Base-by-base conservation (phyloP, 495 filamentous ascomycete genomes). In the Neurospora sp. region DNA sequence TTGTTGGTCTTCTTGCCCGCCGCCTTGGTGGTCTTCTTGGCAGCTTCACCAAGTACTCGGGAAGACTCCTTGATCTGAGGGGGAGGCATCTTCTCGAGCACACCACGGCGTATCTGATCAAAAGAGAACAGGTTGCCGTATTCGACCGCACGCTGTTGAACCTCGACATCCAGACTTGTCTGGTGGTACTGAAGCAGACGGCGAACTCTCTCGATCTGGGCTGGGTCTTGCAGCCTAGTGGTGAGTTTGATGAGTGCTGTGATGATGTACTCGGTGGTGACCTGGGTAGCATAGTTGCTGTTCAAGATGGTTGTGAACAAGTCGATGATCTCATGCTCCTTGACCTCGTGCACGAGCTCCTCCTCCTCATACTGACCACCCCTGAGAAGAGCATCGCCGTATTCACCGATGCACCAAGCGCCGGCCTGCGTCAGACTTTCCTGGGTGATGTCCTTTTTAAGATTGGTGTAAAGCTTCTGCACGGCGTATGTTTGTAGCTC, bases 391-490 rank as follows among this genome's bases (percentile, higher is more conserved):
- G 92, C 88, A 80, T 98, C 96, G 41, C 94, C 94, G 80, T 94
- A 99, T 85, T 99, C 96, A 75, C 96, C 96, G 82, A 99, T 98
- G 14, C 94, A 94, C 96, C 96, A 99, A n/a, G 96, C 90, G 39
- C 92, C 96, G 31, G 96, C 94, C 39, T 98, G 87, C 12, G 92
- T 97, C 71, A 99, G 85, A 75, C 93, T 95, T 80, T 99, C 96
- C 78, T 98, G 96, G 12, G 94, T 97, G 75, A 98, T 97, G 75
- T 98, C 96, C 44, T 95, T 94, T 84, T 95, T 97, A 72, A 99
- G 82, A 45, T 90, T 89, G 6, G 91, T 83, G 81, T 97, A 99
- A 12, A 99, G 85, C 82, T 98, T 98, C 79, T 97, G 96, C 4
- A 92, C 95, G 14, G 93, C 95, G 80, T 99, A 99, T 3, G 93